Evolutionary conservation across 208 protist species (phyloP).

Genomic region (Leishmania tarentolae): DNA sequence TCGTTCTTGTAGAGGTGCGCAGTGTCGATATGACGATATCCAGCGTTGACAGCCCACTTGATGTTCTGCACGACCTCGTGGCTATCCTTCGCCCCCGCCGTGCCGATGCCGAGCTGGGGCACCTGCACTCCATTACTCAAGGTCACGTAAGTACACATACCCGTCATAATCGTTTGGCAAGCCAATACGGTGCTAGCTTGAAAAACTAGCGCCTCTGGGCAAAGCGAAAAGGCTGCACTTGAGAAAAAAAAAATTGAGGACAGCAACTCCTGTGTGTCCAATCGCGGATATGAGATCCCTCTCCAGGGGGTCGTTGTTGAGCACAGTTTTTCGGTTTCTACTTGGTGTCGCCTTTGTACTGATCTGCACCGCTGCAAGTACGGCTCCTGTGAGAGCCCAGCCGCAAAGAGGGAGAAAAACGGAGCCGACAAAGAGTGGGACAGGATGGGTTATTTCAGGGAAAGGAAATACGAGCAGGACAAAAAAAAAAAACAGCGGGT

Average conservation of each 20-base stretch:
- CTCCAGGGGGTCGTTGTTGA: not conserved
- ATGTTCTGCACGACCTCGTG: slow-evolving; percentile 51
- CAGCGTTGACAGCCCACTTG: slow-evolving; percentile 55
- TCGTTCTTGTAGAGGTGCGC: slow-evolving; percentile 89
- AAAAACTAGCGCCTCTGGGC: not conserved
- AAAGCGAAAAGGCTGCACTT: not conserved
- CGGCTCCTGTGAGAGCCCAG: not conserved
- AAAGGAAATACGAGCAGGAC: not conserved
- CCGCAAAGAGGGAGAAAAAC: not conserved
- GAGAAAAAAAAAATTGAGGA: not conserved
- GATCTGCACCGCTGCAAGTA: not conserved
- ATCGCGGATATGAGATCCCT: not conserved
- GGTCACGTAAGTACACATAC: slow-evolving; percentile 31
- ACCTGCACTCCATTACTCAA: slow-evolving; percentile 73
- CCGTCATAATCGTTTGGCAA: slow-evolving; percentile 18
- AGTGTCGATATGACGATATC: slow-evolving; percentile 91
- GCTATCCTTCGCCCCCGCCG: slow-evolving; percentile 58
- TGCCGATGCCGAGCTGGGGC: slow-evolving; percentile 84
- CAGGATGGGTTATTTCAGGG: not conserved
- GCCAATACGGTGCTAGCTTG: not conserved
- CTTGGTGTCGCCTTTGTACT: not conserved
- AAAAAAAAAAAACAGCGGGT: not conserved
- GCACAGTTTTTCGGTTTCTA: not conserved
- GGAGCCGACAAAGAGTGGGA: not conserved
- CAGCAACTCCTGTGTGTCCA: not conserved